phyloP scores from a whole-genome alignment of 495 filamentous ascomycete species.

The Penicillium pulvis region DNA sequence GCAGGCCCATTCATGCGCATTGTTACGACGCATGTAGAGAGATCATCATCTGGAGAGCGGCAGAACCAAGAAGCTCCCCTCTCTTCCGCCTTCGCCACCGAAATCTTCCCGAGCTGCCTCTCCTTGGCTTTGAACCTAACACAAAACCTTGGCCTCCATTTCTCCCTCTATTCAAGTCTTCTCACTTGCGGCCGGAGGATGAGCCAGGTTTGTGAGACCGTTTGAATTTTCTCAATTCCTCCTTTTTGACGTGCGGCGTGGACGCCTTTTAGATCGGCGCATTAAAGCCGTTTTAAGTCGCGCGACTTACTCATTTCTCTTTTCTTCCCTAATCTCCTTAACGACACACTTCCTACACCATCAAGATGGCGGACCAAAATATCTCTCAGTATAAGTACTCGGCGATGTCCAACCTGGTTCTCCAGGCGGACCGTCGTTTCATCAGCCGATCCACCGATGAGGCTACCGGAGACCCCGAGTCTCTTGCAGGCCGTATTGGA shows the following conservation, averaged over 20 bases:
- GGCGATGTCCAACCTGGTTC: slow-evolving; percentile 99
- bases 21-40: slow-evolving; percentile 16
- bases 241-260: slow-evolving; percentile 17
- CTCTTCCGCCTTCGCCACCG: slow-evolving; percentile 46
- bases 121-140: slow-evolving; percentile 19
- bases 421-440: slow-evolving; percentile 98
- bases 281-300: slow-evolving; percentile 34
- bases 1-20: slow-evolving; percentile 28
- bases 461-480: slow-evolving; percentile 95
- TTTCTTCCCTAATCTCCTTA: slow-evolving; percentile 21
- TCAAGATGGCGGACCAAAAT: slow-evolving; percentile 87
- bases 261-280: slow-evolving; percentile 40
- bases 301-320: slow-evolving; percentile 30
- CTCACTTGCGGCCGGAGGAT: slow-evolving; percentile 42
- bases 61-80: slow-evolving; percentile 31
- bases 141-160: slow-evolving; percentile 35
- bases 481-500: slow-evolving; percentile 87
- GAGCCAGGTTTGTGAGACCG: slow-evolving; percentile 46
- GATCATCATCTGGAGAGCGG: slow-evolving; percentile 9
- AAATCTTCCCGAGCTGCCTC: slow-evolving; percentile 43
- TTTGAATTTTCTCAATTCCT: slow-evolving; percentile 25
- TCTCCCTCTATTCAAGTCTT: slow-evolving; percentile 28
- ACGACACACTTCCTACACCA: slow-evolving; percentile 15
- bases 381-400: slow-evolving; percentile 99
- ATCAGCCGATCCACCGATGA: slow-evolving; percentile 90